Base-by-base conservation (phyloP, 2,329 filamentous ascomycete genomes). In the Dryadomyces quercus-mongolicae region DNA sequence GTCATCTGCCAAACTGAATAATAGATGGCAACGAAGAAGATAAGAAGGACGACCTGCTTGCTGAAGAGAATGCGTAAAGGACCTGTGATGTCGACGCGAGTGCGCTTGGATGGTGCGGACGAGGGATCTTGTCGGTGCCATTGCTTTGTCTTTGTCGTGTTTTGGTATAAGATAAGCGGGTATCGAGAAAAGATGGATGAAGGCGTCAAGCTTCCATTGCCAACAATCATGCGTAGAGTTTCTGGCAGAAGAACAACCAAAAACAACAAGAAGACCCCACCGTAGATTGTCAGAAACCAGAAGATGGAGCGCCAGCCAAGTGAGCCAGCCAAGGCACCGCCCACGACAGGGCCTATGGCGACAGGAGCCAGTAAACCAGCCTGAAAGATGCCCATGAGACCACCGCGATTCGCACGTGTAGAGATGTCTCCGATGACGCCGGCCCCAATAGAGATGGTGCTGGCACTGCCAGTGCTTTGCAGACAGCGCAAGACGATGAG, bases 381-480 rank as follows among this genome's bases (percentile, higher is more conserved):
- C 34, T 75, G 77, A 21, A 82, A 78, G 57, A 82, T 76, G 52
- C 80, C 85, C 70, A 91, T 84, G 62, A 85, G 89, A 52, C 75
- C 77, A 2, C 87, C 88, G 59, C 88, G 73, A 64, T 91, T 84
- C 0, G 78, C 75, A 43, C 77, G 80, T 0, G 84, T 81, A 0
- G 82, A 76, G 8, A 90, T 75, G 60, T 92, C 88, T 1, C 84
- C 82, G 10, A 91, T 77, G 2, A 89, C 80, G 1, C 81, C 86
- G 55, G 78, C 84, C 0, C 80, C 81, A 0, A 93, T 71, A 0
- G 86, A 83, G n/a, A 89, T 73, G 0, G 84, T 85, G 0, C 81
- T 82, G 58, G 79, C 83, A 62, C 79, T 84, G 0, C 84, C 83
- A 0, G 75, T 72, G 40, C 79, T 81, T 61, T 86, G 82, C 2